Conservation (phyloP, 306 rosid genomes). For the Quercus wislizeni region DNA sequence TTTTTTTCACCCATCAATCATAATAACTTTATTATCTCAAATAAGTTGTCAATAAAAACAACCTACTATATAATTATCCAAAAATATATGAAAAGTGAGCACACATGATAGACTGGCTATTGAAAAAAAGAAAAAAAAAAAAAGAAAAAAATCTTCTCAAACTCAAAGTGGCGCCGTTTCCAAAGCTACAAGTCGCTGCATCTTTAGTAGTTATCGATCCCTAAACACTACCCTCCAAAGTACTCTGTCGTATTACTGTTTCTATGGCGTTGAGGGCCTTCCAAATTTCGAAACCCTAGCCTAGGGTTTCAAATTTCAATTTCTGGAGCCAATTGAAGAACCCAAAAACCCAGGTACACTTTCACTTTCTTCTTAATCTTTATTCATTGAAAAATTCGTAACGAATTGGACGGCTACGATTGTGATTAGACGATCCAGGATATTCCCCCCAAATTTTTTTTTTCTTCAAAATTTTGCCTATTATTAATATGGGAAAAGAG, state of each 20-base stretch:
- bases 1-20: too few species aligned
- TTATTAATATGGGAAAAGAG: background rate
- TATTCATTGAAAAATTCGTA: background rate
- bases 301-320: slow-evolving; percentile 3
- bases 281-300: background rate
- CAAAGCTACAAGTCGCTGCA: background rate
- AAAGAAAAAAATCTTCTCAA: too few species aligned
- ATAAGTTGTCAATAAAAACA: too few species aligned
- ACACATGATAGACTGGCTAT: too few species aligned
- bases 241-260: background rate
- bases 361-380: too few species aligned
- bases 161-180: background rate
- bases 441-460: background rate
- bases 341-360: background rate
- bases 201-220: background rate
- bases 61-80: too few species aligned
- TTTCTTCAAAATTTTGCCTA: too few species aligned
- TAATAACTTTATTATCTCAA: too few species aligned
- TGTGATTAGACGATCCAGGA: background rate
- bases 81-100: too few species aligned
- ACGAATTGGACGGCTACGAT: background rate
- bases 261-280: background rate
- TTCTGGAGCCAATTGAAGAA: background rate
- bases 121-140: background rate
- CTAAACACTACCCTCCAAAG: too few species aligned